Conservation (phyloP, 148 eudicot species). For the Spergularia marina region DNA sequence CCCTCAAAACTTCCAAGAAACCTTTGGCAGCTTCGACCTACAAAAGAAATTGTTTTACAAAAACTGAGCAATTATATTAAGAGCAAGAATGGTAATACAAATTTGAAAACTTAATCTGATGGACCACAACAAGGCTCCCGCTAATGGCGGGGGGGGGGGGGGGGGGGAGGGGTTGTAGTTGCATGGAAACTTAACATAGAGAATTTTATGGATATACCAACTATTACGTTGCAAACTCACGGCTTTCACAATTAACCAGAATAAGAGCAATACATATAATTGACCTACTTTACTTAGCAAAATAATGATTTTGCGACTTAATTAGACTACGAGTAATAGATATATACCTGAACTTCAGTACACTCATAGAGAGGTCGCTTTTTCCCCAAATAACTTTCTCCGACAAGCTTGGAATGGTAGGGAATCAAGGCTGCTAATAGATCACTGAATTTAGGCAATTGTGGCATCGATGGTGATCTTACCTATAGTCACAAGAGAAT, state of each 20-base stretch:
- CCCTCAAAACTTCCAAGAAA: conserved; percentile 58
- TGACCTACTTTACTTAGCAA: no score
- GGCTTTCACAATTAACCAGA: background rate
- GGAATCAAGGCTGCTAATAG: conserved; percentile 58
- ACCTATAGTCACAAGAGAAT: conserved; percentile 43
- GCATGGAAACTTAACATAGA: background rate
- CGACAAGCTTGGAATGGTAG: conserved; percentile 80
- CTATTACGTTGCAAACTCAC: background rate
- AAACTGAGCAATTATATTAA: background rate
- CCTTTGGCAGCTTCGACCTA: conserved; percentile 89
- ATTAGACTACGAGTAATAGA: background rate
- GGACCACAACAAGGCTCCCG: no score
- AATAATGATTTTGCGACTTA: background rate
- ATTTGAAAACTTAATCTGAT: no score
- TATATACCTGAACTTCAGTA: conserved; percentile 76
- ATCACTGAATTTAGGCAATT: conserved; percentile 61
- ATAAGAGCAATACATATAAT: no score
- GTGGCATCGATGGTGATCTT: conserved; percentile 68
- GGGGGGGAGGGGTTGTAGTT: no score
- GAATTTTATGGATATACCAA: background rate
- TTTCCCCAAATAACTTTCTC: conserved; percentile 80
- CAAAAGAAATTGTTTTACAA: conserved; percentile 13
- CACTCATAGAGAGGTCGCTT: conserved; percentile 73
- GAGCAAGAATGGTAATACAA: no score
- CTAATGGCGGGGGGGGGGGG: no score